Evolutionary conservation across 768 basidiomycete genomes (phyloP).

Genomic region (Piloderma croceum): DNA sequence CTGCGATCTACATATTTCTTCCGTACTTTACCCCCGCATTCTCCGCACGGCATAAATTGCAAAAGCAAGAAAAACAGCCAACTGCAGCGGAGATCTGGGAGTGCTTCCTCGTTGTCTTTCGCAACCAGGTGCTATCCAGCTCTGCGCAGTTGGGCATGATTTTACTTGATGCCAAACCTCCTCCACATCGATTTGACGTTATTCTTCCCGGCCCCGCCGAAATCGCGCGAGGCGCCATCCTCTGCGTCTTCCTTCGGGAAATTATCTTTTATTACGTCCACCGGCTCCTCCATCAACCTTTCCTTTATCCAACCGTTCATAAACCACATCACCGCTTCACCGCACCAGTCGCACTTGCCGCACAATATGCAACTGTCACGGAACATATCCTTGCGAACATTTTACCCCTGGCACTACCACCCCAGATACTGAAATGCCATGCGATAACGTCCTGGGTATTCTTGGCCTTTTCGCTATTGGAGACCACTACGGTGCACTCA

Average conservation of each 20-base stretch:
- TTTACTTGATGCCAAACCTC: slow-evolving; percentile 9
- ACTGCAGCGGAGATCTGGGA: slow-evolving; percentile 18
- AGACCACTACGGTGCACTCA: slow-evolving; percentile 25
- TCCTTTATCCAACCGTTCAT: slow-evolving; percentile 22
- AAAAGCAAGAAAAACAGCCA: slow-evolving; percentile 24
- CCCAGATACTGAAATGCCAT: slow-evolving; percentile 21
- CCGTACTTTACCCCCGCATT: slow-evolving; percentile 19
- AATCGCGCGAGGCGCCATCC: slow-evolving; percentile 16
- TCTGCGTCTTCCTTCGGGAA: slow-evolving; percentile 21
- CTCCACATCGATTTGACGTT: slow-evolving; percentile 16
- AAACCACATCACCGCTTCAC: slow-evolving; percentile 29
- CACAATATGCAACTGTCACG: too few species aligned
- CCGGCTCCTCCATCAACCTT: slow-evolving; percentile 22
- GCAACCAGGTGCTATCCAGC: slow-evolving; percentile 23
- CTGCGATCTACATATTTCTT: slow-evolving; percentile 19
- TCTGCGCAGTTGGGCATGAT: slow-evolving; percentile 15
- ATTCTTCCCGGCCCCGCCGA: slow-evolving; percentile 14
- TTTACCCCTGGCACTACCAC: slow-evolving; percentile 24
- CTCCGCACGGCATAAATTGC: slow-evolving; percentile 22
- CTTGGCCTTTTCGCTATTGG: slow-evolving; percentile 18
- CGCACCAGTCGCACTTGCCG: slow-evolving; percentile 26
- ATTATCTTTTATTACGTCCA: slow-evolving; percentile 27
- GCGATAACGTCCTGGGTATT: slow-evolving; percentile 25
- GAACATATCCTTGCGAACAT: slow-evolving; percentile 28
- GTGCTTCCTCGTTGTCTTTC: slow-evolving; percentile 18